A percentile compares a stretch with the other conserved stretches of the same genome.
These are phyloP conservation scores for Cyclotella atomus DNA, from an alignment of 108 stramenopile genomes.

Conservation along the genomic window DNA sequence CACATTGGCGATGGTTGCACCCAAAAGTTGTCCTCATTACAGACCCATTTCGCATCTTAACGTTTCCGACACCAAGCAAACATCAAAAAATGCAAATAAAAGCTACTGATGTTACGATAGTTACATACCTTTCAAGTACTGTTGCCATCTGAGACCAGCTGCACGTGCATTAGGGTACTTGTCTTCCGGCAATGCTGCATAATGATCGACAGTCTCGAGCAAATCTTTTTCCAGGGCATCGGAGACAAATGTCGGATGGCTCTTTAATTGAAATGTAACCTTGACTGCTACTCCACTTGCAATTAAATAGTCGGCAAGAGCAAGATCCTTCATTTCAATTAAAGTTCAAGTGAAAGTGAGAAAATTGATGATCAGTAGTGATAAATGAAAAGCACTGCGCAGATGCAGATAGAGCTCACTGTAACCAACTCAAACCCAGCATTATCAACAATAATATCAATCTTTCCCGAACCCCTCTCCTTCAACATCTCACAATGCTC, in stretches of 20 bases:
- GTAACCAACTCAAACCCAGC: slow-evolving; percentile 96
- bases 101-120: background rate
- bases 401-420: background rate
- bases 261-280: slow-evolving; percentile 93
- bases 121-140: slow-evolving; percentile 17
- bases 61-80: slow-evolving; percentile 40
- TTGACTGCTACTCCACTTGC: slow-evolving; percentile 74
- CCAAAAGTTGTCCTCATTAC: slow-evolving; percentile 93
- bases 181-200: slow-evolving; percentile 52
- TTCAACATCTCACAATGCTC: slow-evolving; percentile 63
- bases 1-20: slow-evolving; percentile 91
- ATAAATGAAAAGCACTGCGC: background rate
- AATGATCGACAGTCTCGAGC: slow-evolving; percentile 77
- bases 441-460: slow-evolving; percentile 97
- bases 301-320: slow-evolving; percentile 88
- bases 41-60: slow-evolving; percentile 82
- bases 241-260: slow-evolving; percentile 96
- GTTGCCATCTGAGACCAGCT: slow-evolving; percentile 54
- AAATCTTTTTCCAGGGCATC: slow-evolving; percentile 95
- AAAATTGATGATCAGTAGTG: too few relatives aligned
- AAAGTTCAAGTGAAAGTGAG: background rate
- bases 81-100: background rate
- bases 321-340: slow-evolving; percentile 67
- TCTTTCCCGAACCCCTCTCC: slow-evolving; percentile 69
- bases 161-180: slow-evolving; percentile 64